phyloP scores from a whole-genome alignment of 2,329 filamentous ascomycete genomes.

The Cordyceps cicadae region DNA sequence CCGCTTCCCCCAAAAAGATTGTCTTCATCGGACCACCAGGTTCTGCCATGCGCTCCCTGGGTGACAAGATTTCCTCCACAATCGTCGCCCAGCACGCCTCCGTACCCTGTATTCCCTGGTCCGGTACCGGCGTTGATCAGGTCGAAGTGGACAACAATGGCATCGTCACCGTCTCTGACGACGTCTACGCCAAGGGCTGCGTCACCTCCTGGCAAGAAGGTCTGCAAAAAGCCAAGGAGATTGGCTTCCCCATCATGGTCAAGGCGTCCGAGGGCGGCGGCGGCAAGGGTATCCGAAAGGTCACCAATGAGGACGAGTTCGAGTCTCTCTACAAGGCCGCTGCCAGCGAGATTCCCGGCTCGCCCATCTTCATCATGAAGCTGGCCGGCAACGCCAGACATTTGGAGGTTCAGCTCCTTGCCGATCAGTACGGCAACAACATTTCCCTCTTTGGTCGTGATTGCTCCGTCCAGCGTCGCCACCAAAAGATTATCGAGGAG shows the following conservation, averaged over 20 bases:
- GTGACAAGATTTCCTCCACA: constrained; percentile 99
- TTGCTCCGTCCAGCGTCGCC: constrained; percentile 94
- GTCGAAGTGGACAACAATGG: constrained; percentile 72
- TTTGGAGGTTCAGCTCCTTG: constrained; percentile 92
- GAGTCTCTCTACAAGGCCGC: constrained; percentile 86
- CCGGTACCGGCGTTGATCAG: constrained; percentile 78
- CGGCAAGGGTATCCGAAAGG: constrained; percentile 98
- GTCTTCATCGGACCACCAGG: constrained; percentile 98
- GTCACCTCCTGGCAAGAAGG: constrained; percentile 86
- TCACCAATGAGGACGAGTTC: constrained; percentile 76
- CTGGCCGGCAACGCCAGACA: constrained; percentile 91
- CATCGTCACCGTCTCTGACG: constrained; percentile 85
- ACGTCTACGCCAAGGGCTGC: constrained; percentile 83
- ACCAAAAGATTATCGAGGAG: constrained; percentile 99
- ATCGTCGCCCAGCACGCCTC: constrained; percentile 96
- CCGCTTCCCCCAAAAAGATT: constrained; percentile 95
- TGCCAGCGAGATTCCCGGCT: constrained; percentile 94
- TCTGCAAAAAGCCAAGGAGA: constrained; percentile 74
- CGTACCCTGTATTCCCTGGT: constrained; percentile 99
- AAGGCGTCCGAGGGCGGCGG: constrained; percentile 99
- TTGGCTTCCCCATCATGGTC: constrained; percentile 99
- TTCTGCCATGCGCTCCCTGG: constrained; percentile 96
- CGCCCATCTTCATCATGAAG: constrained; percentile 99
- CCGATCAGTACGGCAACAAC: constrained; percentile 99
- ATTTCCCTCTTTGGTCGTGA: constrained; percentile 98